These are phyloP conservation scores for Plasmodium knowlesi DNA, from an alignment of 169 alveolate genomes.

Conservation along the genomic window DNA sequence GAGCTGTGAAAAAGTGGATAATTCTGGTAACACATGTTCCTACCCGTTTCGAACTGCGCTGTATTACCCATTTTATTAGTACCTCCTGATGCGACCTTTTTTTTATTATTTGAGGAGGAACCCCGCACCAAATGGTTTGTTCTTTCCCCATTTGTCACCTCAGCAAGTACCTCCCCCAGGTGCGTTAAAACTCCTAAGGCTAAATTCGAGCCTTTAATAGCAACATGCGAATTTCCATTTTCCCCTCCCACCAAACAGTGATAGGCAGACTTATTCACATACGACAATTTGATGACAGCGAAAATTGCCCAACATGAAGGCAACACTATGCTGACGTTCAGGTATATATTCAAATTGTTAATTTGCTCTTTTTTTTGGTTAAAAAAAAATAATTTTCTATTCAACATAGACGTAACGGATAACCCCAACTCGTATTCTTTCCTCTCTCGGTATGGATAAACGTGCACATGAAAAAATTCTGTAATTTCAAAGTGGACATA, in stretches of 20 bases:
- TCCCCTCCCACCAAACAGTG: conserved; percentile 66
- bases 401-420: conserved; percentile 52
- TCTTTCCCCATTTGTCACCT: background rate
- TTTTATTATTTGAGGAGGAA: background rate
- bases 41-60: background rate
- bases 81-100: background rate
- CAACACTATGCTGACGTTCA: conserved; percentile 5
- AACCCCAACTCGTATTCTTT: conserved; percentile 18
- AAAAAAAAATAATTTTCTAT: conserved; percentile 42
- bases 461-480: conserved; percentile 33
- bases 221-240: conserved; percentile 53
- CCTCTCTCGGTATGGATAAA: conserved; percentile 32
- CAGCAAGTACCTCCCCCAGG: background rate
- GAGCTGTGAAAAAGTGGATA: conserved; percentile 20
- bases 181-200: conserved; percentile 51
- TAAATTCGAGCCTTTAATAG: conserved; percentile 17
- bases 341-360: conserved; percentile 48
- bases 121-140: background rate
- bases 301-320: conserved; percentile 59
- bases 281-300: conserved; percentile 21
- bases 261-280: conserved; percentile 17
- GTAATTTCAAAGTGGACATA: conserved; percentile 56
- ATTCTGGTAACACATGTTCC: background rate
- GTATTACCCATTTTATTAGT: background rate
- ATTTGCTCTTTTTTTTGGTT: conserved; percentile 22